Evolutionary conservation across 306 rosid species (phyloP).

Genomic region (Begonia fuchsioides): DNA sequence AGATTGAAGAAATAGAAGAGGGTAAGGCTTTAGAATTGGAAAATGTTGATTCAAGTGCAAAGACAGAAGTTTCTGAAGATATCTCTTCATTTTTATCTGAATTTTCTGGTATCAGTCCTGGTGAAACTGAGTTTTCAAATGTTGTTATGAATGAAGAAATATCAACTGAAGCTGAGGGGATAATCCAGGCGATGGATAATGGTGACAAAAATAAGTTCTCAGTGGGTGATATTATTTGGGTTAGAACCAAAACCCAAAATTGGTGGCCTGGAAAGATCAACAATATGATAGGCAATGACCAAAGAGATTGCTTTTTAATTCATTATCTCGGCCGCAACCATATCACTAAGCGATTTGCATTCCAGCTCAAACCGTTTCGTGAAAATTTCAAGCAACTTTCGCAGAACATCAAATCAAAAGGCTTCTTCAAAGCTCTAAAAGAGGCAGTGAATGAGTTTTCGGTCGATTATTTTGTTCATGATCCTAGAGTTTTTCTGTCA

Average conservation of each 20-base stretch:
- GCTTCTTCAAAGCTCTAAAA: constrained; percentile 38
- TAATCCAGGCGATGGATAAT: constrained; percentile 9
- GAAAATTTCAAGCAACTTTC: constrained; percentile 23
- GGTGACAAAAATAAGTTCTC: constrained; percentile 12
- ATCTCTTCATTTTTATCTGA: constrained; percentile 26
- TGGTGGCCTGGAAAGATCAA: constrained; percentile 49
- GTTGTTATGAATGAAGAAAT: background rate
- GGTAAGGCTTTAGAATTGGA: constrained; percentile 5
- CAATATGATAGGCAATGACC: constrained; percentile 14
- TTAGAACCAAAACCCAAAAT: constrained; percentile 31
- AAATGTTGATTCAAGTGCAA: constrained; percentile 5
- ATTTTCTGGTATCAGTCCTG: constrained; percentile 16
- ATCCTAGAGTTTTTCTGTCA: constrained; percentile 19
- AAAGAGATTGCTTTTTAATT: constrained; percentile 12
- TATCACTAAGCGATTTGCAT: constrained; percentile 21
- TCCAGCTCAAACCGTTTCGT: constrained; percentile 24
- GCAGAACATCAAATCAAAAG: constrained; percentile 20
- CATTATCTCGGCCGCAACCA: constrained; percentile 29
- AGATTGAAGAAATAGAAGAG: too few species aligned
- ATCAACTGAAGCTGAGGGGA: constrained; percentile 11
- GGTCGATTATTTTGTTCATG: constrained; percentile 15
- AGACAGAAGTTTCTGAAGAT: constrained; percentile 19
- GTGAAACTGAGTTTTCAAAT: constrained; percentile 9
- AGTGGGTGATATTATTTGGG: constrained; percentile 43
- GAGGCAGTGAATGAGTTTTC: constrained; percentile 36